These are phyloP conservation scores for Phaeosphaeriaceae sp. DNA, from an alignment of 2,329 filamentous ascomycete species.

Conservation along the genomic window DNA sequence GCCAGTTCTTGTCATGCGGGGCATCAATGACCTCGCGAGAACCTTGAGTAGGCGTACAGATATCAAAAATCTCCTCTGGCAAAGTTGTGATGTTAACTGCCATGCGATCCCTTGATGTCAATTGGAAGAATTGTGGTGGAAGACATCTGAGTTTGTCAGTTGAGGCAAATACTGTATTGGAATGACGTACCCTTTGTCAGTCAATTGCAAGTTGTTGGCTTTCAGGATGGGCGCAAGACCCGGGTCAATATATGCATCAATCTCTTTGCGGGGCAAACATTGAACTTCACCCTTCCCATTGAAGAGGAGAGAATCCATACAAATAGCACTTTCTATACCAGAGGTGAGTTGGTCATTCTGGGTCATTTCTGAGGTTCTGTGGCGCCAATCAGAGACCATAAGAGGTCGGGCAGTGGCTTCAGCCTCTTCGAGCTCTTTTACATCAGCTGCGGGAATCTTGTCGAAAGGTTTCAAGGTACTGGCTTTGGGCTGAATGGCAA, in stretches of 20 bases:
- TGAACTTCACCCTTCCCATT: constrained; percentile 66
- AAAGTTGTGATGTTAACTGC: constrained; percentile 14
- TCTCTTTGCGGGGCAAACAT: constrained; percentile 56
- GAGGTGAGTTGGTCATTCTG: constrained; percentile 54
- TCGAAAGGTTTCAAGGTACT: constrained; percentile 56
- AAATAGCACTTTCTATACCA: constrained; percentile 57
- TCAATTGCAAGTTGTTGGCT: constrained; percentile 45
- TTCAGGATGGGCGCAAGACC: constrained; percentile 38
- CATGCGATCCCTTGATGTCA: constrained; percentile 19
- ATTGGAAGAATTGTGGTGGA: constrained; percentile 53
- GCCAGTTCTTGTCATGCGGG: constrained; percentile 51
- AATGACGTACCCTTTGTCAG: constrained; percentile 45
- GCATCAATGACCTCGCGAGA: constrained; percentile 54
- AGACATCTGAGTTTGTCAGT: constrained; percentile 38
- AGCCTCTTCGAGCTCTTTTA: constrained; percentile 57
- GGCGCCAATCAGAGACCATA: constrained; percentile 63
- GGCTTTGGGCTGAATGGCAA: constrained; percentile 55
- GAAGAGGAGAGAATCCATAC: constrained; percentile 66
- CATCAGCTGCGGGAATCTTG: constrained; percentile 52
- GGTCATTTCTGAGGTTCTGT: constrained; percentile 59
- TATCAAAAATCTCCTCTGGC: constrained; percentile 27
- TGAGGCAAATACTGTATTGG: background rate
- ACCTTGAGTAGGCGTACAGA: constrained; percentile 57
- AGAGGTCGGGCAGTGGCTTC: constrained; percentile 57
- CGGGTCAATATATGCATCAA: constrained; percentile 50